Percentiles rank a stretch among this genome's conserved stretches.
Conservation (phyloP, 768 basidiomycete species). For the Serendipita sp. region DNA sequence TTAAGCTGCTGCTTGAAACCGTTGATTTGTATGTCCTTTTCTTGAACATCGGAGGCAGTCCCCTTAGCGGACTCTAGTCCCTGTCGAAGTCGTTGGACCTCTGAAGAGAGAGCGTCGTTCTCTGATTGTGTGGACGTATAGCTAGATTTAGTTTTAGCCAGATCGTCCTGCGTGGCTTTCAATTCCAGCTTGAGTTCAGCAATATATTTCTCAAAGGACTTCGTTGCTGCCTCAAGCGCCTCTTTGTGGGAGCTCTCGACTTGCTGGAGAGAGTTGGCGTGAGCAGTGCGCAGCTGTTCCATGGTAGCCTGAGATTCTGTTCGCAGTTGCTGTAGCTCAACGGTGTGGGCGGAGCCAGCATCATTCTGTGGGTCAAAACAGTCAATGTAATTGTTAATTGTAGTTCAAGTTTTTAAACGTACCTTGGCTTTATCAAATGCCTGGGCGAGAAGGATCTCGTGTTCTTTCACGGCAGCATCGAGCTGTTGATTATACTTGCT, state of each 20-base stretch:
- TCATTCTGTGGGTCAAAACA: constrained; percentile 31
- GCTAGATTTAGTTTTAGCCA: constrained; percentile 53
- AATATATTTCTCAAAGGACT: constrained; percentile 45
- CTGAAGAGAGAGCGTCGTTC: constrained; percentile 36
- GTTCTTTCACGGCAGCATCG: constrained; percentile 44
- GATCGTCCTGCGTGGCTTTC: constrained; percentile 72
- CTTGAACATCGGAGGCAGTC: constrained; percentile 23
- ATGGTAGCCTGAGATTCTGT: constrained; percentile 47
- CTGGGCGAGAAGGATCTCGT: constrained; percentile 17
- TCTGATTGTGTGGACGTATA: constrained; percentile 38
- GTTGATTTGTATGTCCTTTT: constrained; percentile 35
- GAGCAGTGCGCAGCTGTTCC: constrained; percentile 49
- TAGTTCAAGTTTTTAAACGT: constrained; percentile 10
- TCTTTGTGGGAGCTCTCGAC: constrained; percentile 49
- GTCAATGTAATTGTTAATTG: background rate
- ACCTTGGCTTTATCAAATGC: constrained; percentile 72
- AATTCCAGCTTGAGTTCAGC: constrained; percentile 49
- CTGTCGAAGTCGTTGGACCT: constrained; percentile 44
- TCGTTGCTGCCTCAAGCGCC: constrained; percentile 39
- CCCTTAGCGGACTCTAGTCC: constrained; percentile 22
- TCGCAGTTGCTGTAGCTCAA: constrained; percentile 58
- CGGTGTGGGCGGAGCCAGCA: constrained; percentile 48
- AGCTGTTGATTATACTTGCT: constrained; percentile 50
- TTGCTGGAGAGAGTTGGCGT: constrained; percentile 41
- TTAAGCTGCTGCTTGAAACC: constrained; percentile 43